phyloP scores from a whole-genome alignment of 2,329 filamentous ascomycete genomes.

The Bipolaris sorokiniana region DNA sequence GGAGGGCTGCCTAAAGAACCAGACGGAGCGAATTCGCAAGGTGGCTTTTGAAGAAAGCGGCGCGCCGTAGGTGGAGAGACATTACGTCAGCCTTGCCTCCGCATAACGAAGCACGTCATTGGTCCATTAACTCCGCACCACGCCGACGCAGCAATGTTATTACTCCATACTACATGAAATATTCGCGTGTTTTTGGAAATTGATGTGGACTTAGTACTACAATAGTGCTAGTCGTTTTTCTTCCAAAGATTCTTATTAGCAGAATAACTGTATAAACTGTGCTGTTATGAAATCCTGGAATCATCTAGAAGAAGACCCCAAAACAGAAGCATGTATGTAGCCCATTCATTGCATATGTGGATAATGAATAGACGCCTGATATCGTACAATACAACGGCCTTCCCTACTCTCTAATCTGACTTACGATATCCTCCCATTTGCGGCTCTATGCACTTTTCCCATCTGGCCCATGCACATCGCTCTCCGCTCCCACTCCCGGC shows the following conservation, averaged over 20 bases:
- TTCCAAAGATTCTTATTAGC: background rate
- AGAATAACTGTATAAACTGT: background rate
- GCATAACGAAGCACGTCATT: constrained; percentile 13
- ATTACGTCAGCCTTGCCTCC: constrained; percentile 19
- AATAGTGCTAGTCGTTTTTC: background rate
- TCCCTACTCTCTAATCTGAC: background rate
- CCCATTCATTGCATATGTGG: background rate
- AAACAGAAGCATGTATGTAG: background rate
- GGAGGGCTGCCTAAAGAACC: constrained; percentile 42
- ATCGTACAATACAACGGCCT: background rate
- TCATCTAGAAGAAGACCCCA: background rate
- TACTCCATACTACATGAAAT: background rate
- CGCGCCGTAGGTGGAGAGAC: constrained; percentile 17
- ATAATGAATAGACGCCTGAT: background rate
- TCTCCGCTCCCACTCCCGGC: constrained; percentile 46
- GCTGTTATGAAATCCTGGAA: background rate
- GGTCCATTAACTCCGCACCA: background rate
- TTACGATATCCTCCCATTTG: background rate
- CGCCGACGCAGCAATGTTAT: background rate
- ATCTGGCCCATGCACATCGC: constrained; percentile 28
- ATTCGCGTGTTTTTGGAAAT: background rate
- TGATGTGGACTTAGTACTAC: background rate
- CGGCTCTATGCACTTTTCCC: constrained; percentile 3
- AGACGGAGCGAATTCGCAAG: constrained; percentile 22
- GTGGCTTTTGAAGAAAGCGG: constrained; percentile 26